phyloP scores from a whole-genome alignment of 225 moss, liverwort and hornwort species.

The Marchantia polymorpha region DNA sequence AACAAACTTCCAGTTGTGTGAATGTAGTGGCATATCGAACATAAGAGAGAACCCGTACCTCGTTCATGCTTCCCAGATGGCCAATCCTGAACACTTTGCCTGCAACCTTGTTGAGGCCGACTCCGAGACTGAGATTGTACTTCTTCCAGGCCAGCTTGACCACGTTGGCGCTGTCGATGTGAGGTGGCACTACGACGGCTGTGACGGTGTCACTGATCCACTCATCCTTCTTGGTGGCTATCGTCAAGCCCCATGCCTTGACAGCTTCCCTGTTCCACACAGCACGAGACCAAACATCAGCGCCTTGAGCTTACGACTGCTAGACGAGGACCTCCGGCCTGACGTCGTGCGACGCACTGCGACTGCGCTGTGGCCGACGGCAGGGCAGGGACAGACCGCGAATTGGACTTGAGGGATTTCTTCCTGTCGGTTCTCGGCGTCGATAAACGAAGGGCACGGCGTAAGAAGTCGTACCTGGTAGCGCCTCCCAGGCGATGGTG shows the following conservation, averaged over 20 bases:
- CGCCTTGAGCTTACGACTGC: not conserved
- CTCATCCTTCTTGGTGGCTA: conserved; percentile 61
- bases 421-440: no score
- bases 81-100: conserved; percentile 93
- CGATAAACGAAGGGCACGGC: no score
- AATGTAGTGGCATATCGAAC: not conserved
- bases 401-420: no score
- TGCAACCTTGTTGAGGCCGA: conserved; percentile 69
- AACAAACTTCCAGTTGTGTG: not conserved
- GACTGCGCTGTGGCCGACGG: no score
- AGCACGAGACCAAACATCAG: not conserved
- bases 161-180: conserved; percentile 62
- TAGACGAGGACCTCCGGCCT: no score
- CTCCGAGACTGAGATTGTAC: conserved; percentile 88
- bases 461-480: conserved; percentile 45
- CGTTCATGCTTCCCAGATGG: conserved; percentile 81
- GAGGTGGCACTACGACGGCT: conserved; percentile 64
- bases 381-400: not conserved
- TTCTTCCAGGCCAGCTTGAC: conserved; percentile 83
- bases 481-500: conserved; percentile 76
- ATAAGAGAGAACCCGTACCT: conserved; percentile 39
- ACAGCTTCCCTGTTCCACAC: conserved; percentile 59
- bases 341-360: no score
- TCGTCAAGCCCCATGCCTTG: conserved; percentile 72
- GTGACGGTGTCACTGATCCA: conserved; percentile 90